These are phyloP conservation scores for Sugiyamaella valdiviana DNA, from an alignment of 805 yeast species.

Conservation along the genomic window DNA sequence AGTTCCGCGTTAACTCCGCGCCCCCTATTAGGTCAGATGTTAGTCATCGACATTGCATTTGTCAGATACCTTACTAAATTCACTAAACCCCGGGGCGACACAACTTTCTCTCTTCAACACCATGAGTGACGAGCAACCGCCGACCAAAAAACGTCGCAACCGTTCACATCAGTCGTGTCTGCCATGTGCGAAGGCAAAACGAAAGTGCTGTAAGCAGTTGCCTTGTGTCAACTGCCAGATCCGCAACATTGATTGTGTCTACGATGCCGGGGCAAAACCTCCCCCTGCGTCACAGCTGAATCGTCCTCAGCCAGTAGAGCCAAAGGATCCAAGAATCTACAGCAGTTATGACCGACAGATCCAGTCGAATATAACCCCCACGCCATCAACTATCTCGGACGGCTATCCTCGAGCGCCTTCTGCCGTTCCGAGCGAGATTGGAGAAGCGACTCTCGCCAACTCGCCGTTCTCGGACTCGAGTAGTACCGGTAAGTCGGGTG, in stretches of 20 bases:
- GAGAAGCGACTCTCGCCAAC: not conserved
- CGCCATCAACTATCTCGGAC: not conserved
- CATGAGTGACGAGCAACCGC: not conserved
- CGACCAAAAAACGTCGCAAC: conserved; percentile 7
- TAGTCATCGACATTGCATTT: too few species aligned
- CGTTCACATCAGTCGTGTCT: conserved; percentile 16
- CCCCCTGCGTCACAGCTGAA: not conserved
- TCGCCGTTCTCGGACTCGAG: not conserved
- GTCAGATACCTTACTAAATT: too few species aligned
- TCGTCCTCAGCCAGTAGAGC: not conserved
- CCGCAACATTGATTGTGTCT: conserved; percentile 14
- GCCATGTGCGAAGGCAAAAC: conserved; percentile 16
- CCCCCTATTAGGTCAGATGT: too few species aligned
- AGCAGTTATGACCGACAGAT: not conserved
- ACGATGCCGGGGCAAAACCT: conserved; percentile 8
- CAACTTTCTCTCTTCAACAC: not conserved
- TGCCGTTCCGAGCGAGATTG: too few species aligned
- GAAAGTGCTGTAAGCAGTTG: conserved; percentile 15
- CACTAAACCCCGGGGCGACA: not conserved
- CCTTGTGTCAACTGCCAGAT: conserved; percentile 17
- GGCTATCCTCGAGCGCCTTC: too few species aligned
- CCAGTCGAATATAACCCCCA: not conserved
- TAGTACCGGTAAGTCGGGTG: not conserved
- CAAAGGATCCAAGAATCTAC: not conserved
- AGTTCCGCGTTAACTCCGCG: too few species aligned